Evolutionary conservation across 345 rosid genomes (phyloP), one percentile per base, ranked within the genome.

Genomic region (Gossypium ekmanianum): DNA sequence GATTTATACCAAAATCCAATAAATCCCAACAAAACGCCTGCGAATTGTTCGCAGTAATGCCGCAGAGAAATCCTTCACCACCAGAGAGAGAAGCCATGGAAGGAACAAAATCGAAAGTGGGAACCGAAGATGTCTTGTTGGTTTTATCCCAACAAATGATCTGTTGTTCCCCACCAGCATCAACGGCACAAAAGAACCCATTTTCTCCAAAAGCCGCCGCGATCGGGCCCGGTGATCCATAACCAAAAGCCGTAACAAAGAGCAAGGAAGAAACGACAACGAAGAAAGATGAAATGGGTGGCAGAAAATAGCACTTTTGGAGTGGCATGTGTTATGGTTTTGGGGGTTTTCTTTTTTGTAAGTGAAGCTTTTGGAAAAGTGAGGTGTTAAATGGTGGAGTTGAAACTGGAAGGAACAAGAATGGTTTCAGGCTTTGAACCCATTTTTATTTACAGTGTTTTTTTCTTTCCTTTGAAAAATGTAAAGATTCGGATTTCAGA

Each of bases 21-120:
- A 81, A 79, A 80, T 85, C 86, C 97, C 97, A 95, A 77, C 98
- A 91, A 34, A 83, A 91, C 0, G 89, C 88, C 45, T 78, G 90
- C 2, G 98, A 94, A n/a, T 81, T 88, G 85, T 89, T 94, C 1
- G 94, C 84, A 65, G 90, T 74, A 76, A 94, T 86, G 73, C 97
- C 96, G 77, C 99, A 94, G 14, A 94, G 85, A 85, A 94, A 86
- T 2, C 91, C 98, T 62, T 91, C 93, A 0, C 98, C 98, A 9
- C 96, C 98, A 9, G 93, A 87, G 47, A 92, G 91, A 10, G 94
- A 85, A 0, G 88, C 85, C 94, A 90, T 89, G 0, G 91, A 73
- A 1, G 90, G 91, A 59, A 90, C 74, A 76, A 61, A 84, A 48
- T 59, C 74, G 8, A 77, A 71, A 18, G 56, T 13, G 4, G 81